Percentiles rank a stretch among this genome's conserved stretches.
Conservation (phyloP, 2,329 filamentous ascomycete genomes). For the Rhexocercosporidium sp. region DNA sequence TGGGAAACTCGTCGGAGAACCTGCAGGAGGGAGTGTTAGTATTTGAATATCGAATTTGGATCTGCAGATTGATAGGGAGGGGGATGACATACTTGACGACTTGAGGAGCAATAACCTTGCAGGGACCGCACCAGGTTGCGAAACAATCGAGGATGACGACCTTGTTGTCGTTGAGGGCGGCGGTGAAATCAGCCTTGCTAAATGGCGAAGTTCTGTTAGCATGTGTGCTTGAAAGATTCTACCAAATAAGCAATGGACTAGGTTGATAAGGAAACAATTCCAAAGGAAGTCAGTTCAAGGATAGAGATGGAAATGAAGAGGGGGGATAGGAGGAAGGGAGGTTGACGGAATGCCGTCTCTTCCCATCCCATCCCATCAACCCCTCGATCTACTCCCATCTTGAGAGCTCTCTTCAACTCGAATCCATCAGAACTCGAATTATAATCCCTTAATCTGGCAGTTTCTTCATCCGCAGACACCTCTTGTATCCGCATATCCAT, state of each 20-base stretch:
- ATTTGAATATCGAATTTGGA: background rate
- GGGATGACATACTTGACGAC: constrained; percentile 63
- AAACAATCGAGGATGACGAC: constrained; percentile 85
- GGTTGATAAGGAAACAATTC: background rate
- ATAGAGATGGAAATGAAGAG: background rate
- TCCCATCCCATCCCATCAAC: too few species aligned
- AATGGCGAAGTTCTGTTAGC: constrained; percentile 31
- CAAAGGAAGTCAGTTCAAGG: background rate
- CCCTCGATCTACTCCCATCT: background rate
- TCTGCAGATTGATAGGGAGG: constrained; percentile 18
- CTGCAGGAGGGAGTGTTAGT: constrained; percentile 44
- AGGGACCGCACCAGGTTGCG: constrained; percentile 92
- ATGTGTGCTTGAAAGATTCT: background rate
- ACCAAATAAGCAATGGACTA: background rate
- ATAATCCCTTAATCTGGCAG: background rate
- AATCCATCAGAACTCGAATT: background rate
- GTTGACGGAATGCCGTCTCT: too few species aligned
- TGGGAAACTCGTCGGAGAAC: constrained; percentile 62
- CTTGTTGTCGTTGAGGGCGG: constrained; percentile 57
- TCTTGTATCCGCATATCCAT: background rate
- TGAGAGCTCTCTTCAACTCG: background rate
- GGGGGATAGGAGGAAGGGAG: background rate
- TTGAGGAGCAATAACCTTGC: constrained; percentile 85
- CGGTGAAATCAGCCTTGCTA: constrained; percentile 65
- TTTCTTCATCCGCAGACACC: background rate